Percentiles rank a stretch among this genome's conserved stretches.
Conservation (phyloP, 1,139 yeast species). For the Scheffersomyces lignicola region DNA sequence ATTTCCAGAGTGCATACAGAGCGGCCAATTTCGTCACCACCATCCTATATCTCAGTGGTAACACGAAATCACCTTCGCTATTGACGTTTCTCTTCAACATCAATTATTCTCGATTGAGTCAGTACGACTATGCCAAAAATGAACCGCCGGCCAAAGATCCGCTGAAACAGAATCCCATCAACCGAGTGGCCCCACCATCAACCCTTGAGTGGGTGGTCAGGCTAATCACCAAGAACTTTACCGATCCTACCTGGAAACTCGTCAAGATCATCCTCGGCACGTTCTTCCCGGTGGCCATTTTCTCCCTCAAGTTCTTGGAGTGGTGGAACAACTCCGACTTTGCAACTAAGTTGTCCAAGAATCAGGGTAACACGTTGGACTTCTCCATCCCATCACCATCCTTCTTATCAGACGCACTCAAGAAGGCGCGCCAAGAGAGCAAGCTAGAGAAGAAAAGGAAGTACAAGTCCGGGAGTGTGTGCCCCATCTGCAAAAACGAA, state of each 20-base stretch:
- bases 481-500: constrained; percentile 72
- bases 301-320: constrained; percentile 80
- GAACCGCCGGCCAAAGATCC: constrained; percentile 25
- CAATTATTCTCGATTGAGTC: constrained; percentile 68
- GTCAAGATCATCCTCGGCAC: constrained; percentile 47
- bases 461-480: constrained; percentile 39
- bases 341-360: constrained; percentile 59
- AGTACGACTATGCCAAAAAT: constrained; percentile 58
- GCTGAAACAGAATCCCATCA: constrained; percentile 17
- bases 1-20: constrained; percentile 47
- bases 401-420: constrained; percentile 19
- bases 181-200: constrained; percentile 52
- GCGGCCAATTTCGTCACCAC: constrained; percentile 59
- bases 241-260: constrained; percentile 42
- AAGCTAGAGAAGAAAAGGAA: constrained; percentile 14
- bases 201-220: constrained; percentile 44
- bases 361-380: constrained; percentile 49
- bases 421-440: constrained; percentile 7
- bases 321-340: constrained; percentile 93
- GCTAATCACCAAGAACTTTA: constrained; percentile 27
- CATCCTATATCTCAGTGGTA: constrained; percentile 68
- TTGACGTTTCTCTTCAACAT: constrained; percentile 63
- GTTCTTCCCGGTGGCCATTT: constrained; percentile 81
- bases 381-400: constrained; percentile 58
- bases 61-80: constrained; percentile 62